phyloP scores from a whole-genome alignment of 805 yeast genomes.

The Clavispora fructus region DNA sequence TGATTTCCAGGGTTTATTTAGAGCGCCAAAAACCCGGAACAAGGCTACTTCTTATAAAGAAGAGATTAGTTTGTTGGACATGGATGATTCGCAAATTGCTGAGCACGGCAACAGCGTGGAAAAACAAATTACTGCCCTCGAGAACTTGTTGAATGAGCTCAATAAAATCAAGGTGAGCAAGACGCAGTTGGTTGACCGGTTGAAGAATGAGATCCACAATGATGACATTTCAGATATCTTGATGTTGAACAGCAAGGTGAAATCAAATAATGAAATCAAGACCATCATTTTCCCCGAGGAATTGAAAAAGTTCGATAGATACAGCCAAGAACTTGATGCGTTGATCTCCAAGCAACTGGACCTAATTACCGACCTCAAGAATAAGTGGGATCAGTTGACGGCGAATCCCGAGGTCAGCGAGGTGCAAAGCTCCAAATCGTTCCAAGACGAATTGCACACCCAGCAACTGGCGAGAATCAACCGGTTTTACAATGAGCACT shows the following conservation, averaged over 20 bases:
- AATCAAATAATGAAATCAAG: conserved; percentile 52
- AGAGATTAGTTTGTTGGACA: conserved; percentile 54
- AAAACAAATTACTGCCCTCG: conserved; percentile 44
- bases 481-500: conserved; percentile 46
- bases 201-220: conserved; percentile 64
- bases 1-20: conserved; percentile 32
- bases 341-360: conserved; percentile 62
- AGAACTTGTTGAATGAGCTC: conserved; percentile 55
- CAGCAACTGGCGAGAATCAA: conserved; percentile 33
- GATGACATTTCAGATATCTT: conserved; percentile 83
- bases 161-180: conserved; percentile 63
- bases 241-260: conserved; percentile 55
- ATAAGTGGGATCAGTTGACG: conserved; percentile 25
- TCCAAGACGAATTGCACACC: conserved; percentile 28
- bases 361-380: conserved; percentile 31
- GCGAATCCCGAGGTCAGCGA: conserved; percentile 30
- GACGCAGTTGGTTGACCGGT: conserved; percentile 49
- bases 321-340: conserved; percentile 59
- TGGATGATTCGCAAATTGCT: conserved; percentile 46
- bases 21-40: background rate
- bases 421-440: conserved; percentile 39
- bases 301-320: conserved; percentile 68
- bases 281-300: conserved; percentile 60
- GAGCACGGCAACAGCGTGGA: conserved; percentile 19
- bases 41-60: conserved; percentile 14